phyloP scores from a whole-genome alignment of 2,329 filamentous ascomycete species.

The Dothiorella sarmentorum region DNA sequence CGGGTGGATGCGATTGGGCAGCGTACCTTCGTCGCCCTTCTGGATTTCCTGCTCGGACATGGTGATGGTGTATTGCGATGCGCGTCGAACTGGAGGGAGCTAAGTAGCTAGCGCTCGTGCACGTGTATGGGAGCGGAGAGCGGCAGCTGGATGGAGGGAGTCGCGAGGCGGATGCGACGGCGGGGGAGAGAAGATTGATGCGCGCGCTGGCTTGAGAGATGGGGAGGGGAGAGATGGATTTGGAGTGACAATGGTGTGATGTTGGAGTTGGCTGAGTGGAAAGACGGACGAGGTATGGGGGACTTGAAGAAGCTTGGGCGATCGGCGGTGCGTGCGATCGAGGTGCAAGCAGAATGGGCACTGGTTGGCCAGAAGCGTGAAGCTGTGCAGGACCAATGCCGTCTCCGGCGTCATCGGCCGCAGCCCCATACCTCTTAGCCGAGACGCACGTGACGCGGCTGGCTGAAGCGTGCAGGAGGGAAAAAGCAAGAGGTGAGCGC shows the following conservation, averaged over 20 bases:
- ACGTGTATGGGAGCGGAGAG: background rate
- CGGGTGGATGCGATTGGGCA: background rate
- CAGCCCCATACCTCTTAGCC: background rate
- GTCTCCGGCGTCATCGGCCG: background rate
- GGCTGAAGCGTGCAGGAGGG: background rate
- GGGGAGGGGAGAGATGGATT: background rate
- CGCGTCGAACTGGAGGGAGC: background rate
- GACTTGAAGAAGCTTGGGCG: constrained; percentile 14
- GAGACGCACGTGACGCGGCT: constrained; percentile 6
- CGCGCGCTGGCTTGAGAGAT: background rate
- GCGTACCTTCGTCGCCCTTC: constrained; percentile 19
- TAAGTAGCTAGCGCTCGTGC: constrained; percentile 3
- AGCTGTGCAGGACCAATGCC: background rate
- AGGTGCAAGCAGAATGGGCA: background rate
- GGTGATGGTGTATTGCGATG: background rate
- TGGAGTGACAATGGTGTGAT: background rate
- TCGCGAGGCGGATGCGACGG: background rate
- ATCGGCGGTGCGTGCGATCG: constrained; percentile 10
- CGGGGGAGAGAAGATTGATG: background rate
- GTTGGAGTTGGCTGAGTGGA: constrained; percentile 13
- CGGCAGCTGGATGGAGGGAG: background rate
- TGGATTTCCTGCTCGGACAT: constrained; percentile 19
- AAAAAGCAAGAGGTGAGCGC: background rate
- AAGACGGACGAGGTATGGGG: constrained; percentile 9
- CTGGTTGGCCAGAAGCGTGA: background rate